Conservation (phyloP, 139 green algal species). For the Micractinium conductrix region DNA sequence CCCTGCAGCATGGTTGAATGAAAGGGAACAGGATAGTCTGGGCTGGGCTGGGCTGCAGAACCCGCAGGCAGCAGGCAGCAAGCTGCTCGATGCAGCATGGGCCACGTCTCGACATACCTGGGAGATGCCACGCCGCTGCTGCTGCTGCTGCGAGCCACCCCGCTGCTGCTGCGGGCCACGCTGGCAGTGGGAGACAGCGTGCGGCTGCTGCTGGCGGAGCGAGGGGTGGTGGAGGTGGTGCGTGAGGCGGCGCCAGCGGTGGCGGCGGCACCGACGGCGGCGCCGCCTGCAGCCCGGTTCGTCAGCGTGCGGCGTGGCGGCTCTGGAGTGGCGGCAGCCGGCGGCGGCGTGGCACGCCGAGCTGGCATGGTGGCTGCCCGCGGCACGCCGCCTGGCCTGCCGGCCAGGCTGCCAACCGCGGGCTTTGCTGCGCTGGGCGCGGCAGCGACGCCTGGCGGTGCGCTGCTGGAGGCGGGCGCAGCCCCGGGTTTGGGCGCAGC, state of each 20-base stretch:
- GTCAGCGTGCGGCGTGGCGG: not conserved
- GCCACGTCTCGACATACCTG: not conserved
- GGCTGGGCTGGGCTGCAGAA: no score
- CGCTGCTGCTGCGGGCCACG: no score
- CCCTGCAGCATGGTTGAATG: not conserved
- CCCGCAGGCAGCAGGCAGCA: not conserved
- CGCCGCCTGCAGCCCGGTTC: no score
- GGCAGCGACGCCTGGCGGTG: not conserved
- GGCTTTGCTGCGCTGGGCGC: not conserved
- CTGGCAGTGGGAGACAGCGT: no score
- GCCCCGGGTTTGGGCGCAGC: not conserved
- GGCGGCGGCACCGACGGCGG: no score
- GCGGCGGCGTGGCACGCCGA: not conserved
- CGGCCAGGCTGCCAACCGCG: not conserved
- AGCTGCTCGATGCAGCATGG: no score
- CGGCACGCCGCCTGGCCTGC: not conserved
- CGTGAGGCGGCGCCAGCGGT: not conserved
- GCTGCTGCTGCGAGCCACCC: no score
- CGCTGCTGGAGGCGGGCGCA: not conserved
- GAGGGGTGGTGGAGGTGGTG: not conserved
- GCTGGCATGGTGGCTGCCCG: not conserved
- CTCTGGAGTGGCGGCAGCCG: not conserved
- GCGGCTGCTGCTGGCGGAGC: no score
- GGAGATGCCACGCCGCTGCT: not conserved
- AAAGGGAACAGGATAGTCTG: no score